Evolutionary conservation across 257 asterid genomes (phyloP).

Genomic region (Eustoma russellianum): DNA sequence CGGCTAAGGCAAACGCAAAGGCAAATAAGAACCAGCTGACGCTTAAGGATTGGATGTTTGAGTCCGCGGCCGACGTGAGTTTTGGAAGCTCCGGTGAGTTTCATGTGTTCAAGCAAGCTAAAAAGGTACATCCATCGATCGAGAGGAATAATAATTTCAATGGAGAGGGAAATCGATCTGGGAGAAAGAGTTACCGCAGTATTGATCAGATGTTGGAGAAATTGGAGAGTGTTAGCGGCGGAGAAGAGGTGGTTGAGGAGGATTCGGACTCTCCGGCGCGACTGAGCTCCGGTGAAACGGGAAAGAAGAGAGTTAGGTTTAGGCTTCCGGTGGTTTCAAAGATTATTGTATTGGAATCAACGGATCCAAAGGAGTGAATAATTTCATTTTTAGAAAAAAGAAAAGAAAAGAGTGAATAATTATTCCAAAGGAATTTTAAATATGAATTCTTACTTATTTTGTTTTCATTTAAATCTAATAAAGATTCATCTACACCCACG

Average conservation of each 20-base stretch:
- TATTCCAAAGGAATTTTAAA: too few species aligned
- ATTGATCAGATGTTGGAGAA: background rate
- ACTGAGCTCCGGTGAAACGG: slow-evolving; percentile 17
- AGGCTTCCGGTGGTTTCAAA: slow-evolving; percentile 51
- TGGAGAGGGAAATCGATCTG: too few species aligned
- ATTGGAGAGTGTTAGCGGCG: background rate
- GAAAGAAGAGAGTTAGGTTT: slow-evolving; percentile 54
- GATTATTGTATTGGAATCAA: too few species aligned
- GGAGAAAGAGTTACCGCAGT: background rate
- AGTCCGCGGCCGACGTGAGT: slow-evolving; percentile 25
- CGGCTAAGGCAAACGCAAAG: background rate
- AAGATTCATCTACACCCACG: too few species aligned
- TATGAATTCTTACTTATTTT: too few species aligned
- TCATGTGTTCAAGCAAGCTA: slow-evolving; percentile 14
- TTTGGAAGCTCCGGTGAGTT: slow-evolving; percentile 6
- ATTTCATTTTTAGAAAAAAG: too few species aligned
- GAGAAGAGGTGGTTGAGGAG: slow-evolving; percentile 6
- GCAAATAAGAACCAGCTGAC: slow-evolving; percentile 17
- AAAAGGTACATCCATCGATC: slow-evolving; percentile 34
- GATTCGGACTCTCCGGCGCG: slow-evolving; percentile 2
- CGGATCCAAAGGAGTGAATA: slow-evolving; percentile 25
- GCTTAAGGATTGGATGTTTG: slow-evolving; percentile 36
- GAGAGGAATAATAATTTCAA: slow-evolving; percentile 8
- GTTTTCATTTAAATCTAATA: too few species aligned
- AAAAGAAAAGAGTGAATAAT: too few species aligned